These are phyloP conservation scores for Colletotrichum tropicale DNA, from an alignment of 2,329 filamentous ascomycete species.

Conservation along the genomic window DNA sequence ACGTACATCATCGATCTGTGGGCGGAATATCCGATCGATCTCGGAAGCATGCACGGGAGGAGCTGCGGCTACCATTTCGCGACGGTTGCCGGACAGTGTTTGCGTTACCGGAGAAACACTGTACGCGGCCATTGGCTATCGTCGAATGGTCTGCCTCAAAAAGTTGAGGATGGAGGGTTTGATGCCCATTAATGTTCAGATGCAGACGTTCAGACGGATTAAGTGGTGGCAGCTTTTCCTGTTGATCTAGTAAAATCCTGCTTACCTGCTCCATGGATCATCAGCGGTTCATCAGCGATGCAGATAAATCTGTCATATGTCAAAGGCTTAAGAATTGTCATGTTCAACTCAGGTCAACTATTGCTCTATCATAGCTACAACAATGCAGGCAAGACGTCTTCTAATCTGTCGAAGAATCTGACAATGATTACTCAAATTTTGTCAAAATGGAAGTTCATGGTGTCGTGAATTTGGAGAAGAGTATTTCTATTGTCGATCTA, in stretches of 20 bases:
- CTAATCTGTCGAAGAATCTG: rapidly evolving
- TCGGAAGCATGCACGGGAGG: not conserved
- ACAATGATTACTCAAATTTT: not conserved
- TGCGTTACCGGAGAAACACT: not conserved
- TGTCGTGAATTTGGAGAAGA: not conserved
- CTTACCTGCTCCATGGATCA: no score
- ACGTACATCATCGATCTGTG: not conserved
- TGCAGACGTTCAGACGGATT: not conserved
- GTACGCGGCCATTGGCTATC: not conserved
- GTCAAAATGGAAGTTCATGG: not conserved
- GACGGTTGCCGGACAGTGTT: not conserved
- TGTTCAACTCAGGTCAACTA: not conserved
- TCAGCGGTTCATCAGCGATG: no score
- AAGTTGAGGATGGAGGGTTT: not conserved
- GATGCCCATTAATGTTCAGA: not conserved
- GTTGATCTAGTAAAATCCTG: no score
- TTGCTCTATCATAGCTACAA: not conserved
- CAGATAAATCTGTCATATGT: no score
- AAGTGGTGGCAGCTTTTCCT: rapidly evolving
- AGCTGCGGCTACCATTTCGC: not conserved
- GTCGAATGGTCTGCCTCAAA: not conserved
- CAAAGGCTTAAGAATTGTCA: no score
- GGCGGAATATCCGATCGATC: not conserved
- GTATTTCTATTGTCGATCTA: not conserved
- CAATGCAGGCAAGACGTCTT: not conserved